Percentiles rank a stretch among this genome's conserved stretches.
Conservation (phyloP, 2,329 filamentous ascomycete species). For the Fusarium camptoceras region DNA sequence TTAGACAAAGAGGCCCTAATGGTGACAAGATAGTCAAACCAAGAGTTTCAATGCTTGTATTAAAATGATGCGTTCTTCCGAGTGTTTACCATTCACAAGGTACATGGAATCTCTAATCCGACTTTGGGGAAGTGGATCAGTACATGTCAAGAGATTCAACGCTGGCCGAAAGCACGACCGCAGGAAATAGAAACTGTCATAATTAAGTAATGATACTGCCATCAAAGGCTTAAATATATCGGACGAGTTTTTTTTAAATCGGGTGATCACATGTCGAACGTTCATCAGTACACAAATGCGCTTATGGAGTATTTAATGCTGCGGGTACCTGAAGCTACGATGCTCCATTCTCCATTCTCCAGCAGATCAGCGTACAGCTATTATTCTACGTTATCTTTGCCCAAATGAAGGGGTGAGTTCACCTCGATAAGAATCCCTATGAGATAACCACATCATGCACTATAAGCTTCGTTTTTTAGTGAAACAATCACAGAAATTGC, state of each 20-base stretch:
- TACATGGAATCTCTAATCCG: not conserved
- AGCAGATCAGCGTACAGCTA: not conserved
- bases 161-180: not conserved
- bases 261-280: not conserved
- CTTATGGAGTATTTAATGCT: not conserved
- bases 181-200: not conserved
- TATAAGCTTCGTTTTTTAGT: not conserved
- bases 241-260: not conserved
- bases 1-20: rapidly evolving
- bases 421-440: not conserved
- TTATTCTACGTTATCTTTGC: not conserved
- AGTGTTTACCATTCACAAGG: not conserved
- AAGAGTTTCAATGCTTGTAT: not conserved
- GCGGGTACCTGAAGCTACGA: constrained; percentile 15
- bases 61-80: not conserved
- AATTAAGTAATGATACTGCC: not conserved
- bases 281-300: not conserved
- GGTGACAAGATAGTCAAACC: rapidly evolving
- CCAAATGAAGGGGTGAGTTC: not conserved
- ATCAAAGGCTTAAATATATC: not conserved
- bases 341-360: constrained; percentile 20
- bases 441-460: not conserved
- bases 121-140: not conserved
- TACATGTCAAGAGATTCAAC: not conserved
- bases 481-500: not conserved